Evolutionary conservation across 192 early-diverging fungal species (phyloP).

Genomic region (Oehlia diaphana): DNA sequence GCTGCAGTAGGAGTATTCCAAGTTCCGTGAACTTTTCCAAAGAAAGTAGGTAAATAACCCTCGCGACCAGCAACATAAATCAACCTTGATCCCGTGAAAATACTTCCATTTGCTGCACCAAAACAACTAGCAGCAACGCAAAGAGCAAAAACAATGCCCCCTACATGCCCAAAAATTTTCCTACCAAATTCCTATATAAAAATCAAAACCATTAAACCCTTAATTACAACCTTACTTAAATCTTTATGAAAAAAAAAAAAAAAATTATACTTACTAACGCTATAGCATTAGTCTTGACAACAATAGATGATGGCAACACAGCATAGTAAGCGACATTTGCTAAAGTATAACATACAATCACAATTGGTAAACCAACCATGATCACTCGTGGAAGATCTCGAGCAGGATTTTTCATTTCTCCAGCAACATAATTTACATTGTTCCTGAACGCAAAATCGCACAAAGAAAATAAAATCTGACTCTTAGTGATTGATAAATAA

Average conservation of each 20-base stretch:
- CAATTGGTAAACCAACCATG: slow-evolving; percentile 70
- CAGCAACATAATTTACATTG: slow-evolving; percentile 79
- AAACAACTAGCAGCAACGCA: slow-evolving; percentile 73
- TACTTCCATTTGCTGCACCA: slow-evolving; percentile 75
- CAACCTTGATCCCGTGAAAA: slow-evolving; percentile 74
- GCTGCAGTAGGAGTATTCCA: slow-evolving; percentile 68
- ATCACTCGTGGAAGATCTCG: slow-evolving; percentile 79
- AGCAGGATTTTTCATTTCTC: slow-evolving; percentile 81
- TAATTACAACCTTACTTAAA: neutral
- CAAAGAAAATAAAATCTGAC: slow-evolving; percentile 1
- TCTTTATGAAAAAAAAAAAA: neutral
- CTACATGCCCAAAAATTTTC: slow-evolving; percentile 63
- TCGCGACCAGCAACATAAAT: slow-evolving; percentile 66
- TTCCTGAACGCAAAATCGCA: slow-evolving; percentile 63
- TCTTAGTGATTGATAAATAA: neutral
- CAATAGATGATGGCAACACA: slow-evolving; percentile 68
- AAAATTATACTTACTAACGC: slow-evolving; percentile 42
- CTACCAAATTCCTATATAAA: slow-evolving; percentile 67
- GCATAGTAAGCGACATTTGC: slow-evolving; percentile 83
- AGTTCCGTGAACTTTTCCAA: slow-evolving; percentile 59
- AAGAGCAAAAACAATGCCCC: slow-evolving; percentile 68
- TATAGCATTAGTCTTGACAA: slow-evolving; percentile 65
- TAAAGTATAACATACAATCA: slow-evolving; percentile 73
- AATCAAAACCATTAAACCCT: neutral
- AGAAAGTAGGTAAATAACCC: slow-evolving; percentile 66